Percentiles rank a stretch among this genome's conserved stretches.
Conservation (phyloP, 1,139 yeast genomes). For the Casaregolazyma lundiana region DNA sequence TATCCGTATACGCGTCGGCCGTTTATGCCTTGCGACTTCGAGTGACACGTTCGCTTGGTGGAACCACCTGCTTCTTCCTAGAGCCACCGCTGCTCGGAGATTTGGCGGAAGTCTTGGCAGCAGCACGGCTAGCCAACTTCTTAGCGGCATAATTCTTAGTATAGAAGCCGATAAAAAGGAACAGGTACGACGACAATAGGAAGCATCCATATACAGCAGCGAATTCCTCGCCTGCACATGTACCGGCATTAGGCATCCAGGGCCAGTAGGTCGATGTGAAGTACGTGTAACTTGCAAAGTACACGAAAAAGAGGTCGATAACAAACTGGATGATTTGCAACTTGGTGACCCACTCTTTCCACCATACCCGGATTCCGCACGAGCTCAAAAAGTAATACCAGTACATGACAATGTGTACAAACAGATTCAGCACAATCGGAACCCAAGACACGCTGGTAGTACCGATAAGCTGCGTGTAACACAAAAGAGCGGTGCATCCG, state of each 20-base stretch:
- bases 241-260: constrained; percentile 73
- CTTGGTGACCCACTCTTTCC: constrained; percentile 99
- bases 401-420: constrained; percentile 96
- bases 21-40: constrained; percentile 12
- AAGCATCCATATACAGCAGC: constrained; percentile 91
- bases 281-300: constrained; percentile 77
- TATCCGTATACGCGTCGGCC: not conserved
- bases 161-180: constrained; percentile 90
- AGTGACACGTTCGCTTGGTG: constrained; percentile 10
- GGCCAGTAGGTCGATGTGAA: constrained; percentile 40
- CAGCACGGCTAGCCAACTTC: constrained; percentile 17
- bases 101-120: constrained; percentile 3
- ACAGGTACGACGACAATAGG: constrained; percentile 82
- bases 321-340: constrained; percentile 93
- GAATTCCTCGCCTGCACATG: constrained; percentile 86
- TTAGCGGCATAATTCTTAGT: constrained; percentile 61
- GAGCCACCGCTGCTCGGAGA: constrained; percentile 7
- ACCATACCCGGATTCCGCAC: constrained; percentile 95
- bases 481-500: constrained; percentile 94
- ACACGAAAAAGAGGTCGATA: constrained; percentile 83
- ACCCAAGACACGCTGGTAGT: constrained; percentile 92
- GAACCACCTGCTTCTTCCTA: constrained; percentile 3
- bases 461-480: constrained; percentile 92
- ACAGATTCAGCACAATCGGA: constrained; percentile 81
- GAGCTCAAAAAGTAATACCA: constrained; percentile 95